Percentiles rank a stretch among this genome's conserved stretches.
Evolutionary conservation across 257 asterid genomes (phyloP).

Genomic region (Solanum appendiculatum): DNA sequence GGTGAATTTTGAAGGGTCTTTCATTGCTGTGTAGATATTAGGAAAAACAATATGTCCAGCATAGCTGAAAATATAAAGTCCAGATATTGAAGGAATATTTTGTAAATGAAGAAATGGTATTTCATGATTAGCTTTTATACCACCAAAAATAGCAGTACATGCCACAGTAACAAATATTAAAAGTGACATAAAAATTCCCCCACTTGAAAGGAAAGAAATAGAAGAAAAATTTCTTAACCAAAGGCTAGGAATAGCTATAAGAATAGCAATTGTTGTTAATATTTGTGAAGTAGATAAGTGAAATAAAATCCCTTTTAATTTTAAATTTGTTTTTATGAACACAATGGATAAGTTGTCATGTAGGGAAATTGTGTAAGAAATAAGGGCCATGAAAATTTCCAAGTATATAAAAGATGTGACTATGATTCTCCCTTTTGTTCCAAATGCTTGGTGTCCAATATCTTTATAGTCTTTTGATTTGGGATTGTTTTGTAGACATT

Average conservation of each 20-base stretch:
- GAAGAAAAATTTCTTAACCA: conserved; percentile 71
- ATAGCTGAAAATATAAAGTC: conserved; percentile 48
- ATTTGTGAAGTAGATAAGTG: conserved; percentile 39
- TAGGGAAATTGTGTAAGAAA: conserved; percentile 70
- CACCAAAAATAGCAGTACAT: conserved; percentile 42
- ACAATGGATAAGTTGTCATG: conserved; percentile 57
- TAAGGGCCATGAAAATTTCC: conserved; percentile 82
- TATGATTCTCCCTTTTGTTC: conserved; percentile 46
- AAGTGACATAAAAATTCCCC: conserved; percentile 53
- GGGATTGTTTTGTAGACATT: conserved; percentile 30
- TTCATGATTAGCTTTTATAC: conserved; percentile 21
- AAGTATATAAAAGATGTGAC: conserved; percentile 36
- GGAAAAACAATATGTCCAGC: conserved; percentile 78
- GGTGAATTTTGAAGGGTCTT: conserved; percentile 66
- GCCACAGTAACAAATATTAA: conserved; percentile 39
- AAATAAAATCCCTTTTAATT: conserved; percentile 11
- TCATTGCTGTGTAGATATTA: conserved; percentile 55
- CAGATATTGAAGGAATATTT: conserved; percentile 51
- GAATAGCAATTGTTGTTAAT: conserved; percentile 36
- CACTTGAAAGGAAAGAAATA: conserved; percentile 56
- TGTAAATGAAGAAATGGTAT: conserved; percentile 27
- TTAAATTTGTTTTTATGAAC: conserved; percentile 20
- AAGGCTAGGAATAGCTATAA: conserved; percentile 65
- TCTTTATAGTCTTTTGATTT: conserved; percentile 61
- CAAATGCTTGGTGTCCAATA: conserved; percentile 55